A percentile compares a stretch with the other conserved stretches of the same genome.
These are phyloP conservation scores for Crassisporium funariophilum DNA, from an alignment of 768 basidiomycete genomes.

Conservation along the genomic window DNA sequence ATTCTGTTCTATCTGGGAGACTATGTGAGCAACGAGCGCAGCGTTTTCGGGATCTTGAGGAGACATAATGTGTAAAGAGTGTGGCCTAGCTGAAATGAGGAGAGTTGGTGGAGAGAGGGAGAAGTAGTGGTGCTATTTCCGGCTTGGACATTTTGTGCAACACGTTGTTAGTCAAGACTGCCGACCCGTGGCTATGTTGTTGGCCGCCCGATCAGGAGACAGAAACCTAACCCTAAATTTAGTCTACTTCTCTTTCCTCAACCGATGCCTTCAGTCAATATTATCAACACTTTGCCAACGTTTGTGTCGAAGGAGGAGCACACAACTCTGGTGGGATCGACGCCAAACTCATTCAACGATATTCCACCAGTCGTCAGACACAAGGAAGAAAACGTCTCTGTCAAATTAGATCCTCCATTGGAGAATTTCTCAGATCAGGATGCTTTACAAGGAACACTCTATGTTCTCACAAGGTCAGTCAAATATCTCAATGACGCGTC, in stretches of 20 bases:
- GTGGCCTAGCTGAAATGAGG: too few relatives aligned
- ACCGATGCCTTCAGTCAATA: conserved; percentile 42
- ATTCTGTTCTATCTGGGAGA: conserved; percentile 57
- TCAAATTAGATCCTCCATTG: conserved; percentile 69
- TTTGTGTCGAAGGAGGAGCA: conserved; percentile 65
- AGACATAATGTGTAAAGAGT: conserved; percentile 26
- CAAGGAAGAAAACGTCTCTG: conserved; percentile 68
- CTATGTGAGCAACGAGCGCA: conserved; percentile 60
- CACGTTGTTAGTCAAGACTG: too few relatives aligned
- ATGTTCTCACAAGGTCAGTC: conserved; percentile 81
- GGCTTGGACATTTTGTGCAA: too few relatives aligned
- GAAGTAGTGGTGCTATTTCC: too few relatives aligned
- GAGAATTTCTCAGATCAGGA: conserved; percentile 59
- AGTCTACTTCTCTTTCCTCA: background rate
- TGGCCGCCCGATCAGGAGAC: background rate
- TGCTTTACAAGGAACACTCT: conserved; percentile 65
- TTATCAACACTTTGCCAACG: conserved; percentile 37
- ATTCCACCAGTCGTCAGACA: conserved; percentile 84
- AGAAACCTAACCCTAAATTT: conserved; percentile 14
- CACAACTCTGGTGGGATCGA: conserved; percentile 65
- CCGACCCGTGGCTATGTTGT: too few relatives aligned
- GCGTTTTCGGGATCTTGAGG: conserved; percentile 36
- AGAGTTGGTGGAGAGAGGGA: too few relatives aligned
- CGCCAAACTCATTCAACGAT: conserved; percentile 80
- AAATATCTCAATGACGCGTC: background rate